Conservation (phyloP, 306 rosid species). For the Cucurbita ficifolia region DNA sequence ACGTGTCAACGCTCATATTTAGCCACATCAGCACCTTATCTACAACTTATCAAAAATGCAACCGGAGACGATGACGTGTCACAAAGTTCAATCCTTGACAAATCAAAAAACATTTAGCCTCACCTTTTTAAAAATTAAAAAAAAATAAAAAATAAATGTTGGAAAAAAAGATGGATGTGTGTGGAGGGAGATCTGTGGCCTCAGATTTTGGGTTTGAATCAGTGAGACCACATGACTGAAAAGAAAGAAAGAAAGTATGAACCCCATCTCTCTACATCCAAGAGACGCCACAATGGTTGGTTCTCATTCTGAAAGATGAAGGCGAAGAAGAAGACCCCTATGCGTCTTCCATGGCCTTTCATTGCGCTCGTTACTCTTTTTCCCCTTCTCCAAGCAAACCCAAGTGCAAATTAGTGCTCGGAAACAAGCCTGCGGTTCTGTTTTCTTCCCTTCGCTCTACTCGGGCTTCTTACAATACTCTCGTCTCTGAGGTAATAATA, state of each 20-base stretch:
- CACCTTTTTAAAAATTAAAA: not conserved
- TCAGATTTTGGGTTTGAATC: conserved; percentile 28
- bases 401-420: conserved; percentile 14
- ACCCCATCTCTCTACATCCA: conserved; percentile 24
- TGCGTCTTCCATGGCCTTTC: conserved; percentile 82
- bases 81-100: conserved; percentile 15
- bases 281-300: conserved; percentile 32
- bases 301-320: conserved; percentile 44
- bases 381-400: conserved; percentile 31
- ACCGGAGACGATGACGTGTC: conserved; percentile 35
- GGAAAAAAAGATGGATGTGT: conserved; percentile 3
- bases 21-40: conserved; percentile 62
- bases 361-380: conserved; percentile 40
- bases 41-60: conserved; percentile 26
- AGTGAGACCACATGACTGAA: conserved; percentile 26
- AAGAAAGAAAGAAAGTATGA: conserved; percentile 9
- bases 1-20: conserved; percentile 1
- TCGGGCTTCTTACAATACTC: conserved; percentile 40
- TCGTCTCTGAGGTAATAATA: conserved; percentile 62
- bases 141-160: not conserved
- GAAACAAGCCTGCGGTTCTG: conserved; percentile 27
- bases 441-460: conserved; percentile 34
- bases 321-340: conserved; percentile 16
- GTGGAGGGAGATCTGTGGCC: conserved; percentile 36
- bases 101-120: not conserved